These are phyloP conservation scores for Candida andamanensis DNA, from an alignment of 805 yeast genomes.

Conservation along the genomic window DNA sequence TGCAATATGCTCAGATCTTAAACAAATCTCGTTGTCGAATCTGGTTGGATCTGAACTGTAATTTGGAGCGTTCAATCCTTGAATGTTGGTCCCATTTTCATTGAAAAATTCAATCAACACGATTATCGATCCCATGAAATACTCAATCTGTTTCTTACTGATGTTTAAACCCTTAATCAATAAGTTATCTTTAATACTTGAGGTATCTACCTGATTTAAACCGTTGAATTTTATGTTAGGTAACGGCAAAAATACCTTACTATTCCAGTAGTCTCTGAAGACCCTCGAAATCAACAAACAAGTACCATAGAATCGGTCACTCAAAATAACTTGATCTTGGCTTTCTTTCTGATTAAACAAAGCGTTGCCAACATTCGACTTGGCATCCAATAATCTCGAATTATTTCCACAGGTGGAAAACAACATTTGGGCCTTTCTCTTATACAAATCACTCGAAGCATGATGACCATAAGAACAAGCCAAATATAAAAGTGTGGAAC, in stretches of 20 bases:
- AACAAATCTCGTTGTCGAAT: constrained; percentile 59
- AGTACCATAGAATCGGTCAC: constrained; percentile 89
- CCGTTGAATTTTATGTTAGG: constrained; percentile 35
- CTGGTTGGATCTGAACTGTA: constrained; percentile 45
- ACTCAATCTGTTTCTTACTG: constrained; percentile 53
- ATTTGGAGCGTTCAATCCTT: constrained; percentile 56
- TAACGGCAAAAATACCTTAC: constrained; percentile 54
- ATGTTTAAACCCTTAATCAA: constrained; percentile 43
- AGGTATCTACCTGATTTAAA: constrained; percentile 33
- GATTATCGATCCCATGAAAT: constrained; percentile 63
- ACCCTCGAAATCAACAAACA: constrained; percentile 74
- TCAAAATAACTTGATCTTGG: constrained; percentile 74
- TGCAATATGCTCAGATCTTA: constrained; percentile 89
- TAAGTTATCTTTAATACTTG: constrained; percentile 39
- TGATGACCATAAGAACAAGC: constrained; percentile 63
- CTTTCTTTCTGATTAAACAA: constrained; percentile 14
- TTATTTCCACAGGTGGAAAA: constrained; percentile 53
- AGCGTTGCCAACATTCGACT: constrained; percentile 7
- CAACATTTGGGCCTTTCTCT: constrained; percentile 44
- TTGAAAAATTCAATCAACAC: constrained; percentile 67
- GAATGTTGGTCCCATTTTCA: constrained; percentile 56
- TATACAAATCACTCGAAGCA: constrained; percentile 45
- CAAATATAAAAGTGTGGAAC: constrained; percentile 80
- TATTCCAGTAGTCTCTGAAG: constrained; percentile 74
- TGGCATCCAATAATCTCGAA: constrained; percentile 30